phyloP scores from a whole-genome alignment of 2,329 filamentous ascomycete species.

The Ceratocystis diversiconidia region DNA sequence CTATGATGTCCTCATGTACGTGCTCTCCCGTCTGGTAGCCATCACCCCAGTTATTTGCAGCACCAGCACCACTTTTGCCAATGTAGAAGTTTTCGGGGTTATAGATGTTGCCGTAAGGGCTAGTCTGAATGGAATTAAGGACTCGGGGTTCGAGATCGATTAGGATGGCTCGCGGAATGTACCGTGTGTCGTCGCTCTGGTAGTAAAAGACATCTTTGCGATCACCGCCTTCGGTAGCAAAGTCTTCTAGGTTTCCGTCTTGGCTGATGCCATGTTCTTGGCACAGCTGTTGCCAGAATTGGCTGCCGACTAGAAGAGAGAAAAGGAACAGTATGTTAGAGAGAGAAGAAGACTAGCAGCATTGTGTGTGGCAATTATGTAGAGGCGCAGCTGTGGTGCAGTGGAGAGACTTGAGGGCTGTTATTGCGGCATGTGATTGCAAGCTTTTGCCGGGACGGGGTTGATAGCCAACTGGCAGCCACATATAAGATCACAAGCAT shows the following conservation, averaged over 20 bases:
- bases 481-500: not conserved
- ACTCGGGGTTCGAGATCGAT: slow-evolving; percentile 91
- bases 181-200: slow-evolving; percentile 95
- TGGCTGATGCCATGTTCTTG: slow-evolving; percentile 96
- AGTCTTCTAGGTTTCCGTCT: slow-evolving; percentile 93
- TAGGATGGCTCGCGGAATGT: slow-evolving; percentile 90
- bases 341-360: not conserved
- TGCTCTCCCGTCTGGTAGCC: slow-evolving; percentile 85
- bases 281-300: slow-evolving; percentile 98
- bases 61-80: slow-evolving; percentile 82
- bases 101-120: slow-evolving; percentile 96
- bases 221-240: slow-evolving; percentile 93
- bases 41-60: slow-evolving; percentile 96
- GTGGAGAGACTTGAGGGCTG: no score
- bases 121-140: slow-evolving; percentile 81
- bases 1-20: slow-evolving; percentile 93
- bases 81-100: slow-evolving; percentile 99
- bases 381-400: not conserved
- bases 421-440: no score
- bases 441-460: no score
- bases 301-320: slow-evolving; percentile 68
- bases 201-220: slow-evolving; percentile 99
- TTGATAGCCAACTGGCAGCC: not conserved
- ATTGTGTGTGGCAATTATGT: not conserved
- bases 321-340: not conserved